These are phyloP conservation scores for Erysimum cheiri DNA, from an alignment of 441 rosid species.

Conservation along the genomic window DNA sequence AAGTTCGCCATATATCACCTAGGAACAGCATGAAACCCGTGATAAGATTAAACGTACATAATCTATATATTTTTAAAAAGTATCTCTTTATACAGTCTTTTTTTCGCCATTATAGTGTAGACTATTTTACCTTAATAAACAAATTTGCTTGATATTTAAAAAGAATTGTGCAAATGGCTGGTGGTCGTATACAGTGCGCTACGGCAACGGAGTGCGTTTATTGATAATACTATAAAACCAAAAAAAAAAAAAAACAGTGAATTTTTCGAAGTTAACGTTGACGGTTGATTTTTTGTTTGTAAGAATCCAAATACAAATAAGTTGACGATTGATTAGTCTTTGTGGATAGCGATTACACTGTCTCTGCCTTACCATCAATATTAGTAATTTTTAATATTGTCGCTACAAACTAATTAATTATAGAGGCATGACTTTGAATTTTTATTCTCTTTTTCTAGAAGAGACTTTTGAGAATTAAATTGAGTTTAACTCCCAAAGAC, in stretches of 20 bases:
- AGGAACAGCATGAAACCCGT: neutral
- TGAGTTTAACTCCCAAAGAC: neutral
- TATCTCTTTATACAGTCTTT: neutral
- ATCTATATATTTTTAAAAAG: neutral
- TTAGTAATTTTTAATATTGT: neutral
- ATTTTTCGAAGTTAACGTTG: constrained; percentile 25
- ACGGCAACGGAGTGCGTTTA: constrained; percentile 4
- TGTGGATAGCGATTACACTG: constrained; percentile 33
- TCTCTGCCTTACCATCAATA: constrained; percentile 13
- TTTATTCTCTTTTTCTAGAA: neutral
- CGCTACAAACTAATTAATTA: constrained; percentile 15
- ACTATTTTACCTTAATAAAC: neutral
- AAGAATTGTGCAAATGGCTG: constrained; percentile 5
- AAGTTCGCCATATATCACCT: neutral
- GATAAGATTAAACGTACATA: neutral
- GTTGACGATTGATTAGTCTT: constrained; percentile 29
- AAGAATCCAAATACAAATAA: too few species aligned
- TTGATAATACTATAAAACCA: neutral
- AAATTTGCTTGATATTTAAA: neutral
- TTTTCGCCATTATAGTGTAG: neutral
- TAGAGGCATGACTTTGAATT: constrained; percentile 32
- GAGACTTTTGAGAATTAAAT: neutral
- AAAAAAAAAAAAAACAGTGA: neutral
- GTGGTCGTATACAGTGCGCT: constrained; percentile 16
- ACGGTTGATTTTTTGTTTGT: neutral